Evolutionary conservation across 768 basidiomycete genomes (phyloP).

Genomic region (Lentinula edodes): DNA sequence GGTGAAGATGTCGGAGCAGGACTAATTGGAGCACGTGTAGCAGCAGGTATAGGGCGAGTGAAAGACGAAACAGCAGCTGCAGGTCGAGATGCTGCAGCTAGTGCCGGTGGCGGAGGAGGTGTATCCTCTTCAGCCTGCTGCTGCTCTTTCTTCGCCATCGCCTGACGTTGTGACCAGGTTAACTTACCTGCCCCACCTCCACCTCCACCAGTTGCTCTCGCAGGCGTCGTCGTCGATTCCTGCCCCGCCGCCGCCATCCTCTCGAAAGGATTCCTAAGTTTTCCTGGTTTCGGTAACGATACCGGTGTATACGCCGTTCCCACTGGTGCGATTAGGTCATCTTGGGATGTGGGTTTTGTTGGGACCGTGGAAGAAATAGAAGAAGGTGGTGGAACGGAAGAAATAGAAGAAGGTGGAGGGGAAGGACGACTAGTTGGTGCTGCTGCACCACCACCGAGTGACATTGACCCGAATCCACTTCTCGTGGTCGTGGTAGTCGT

Average conservation of each 20-base stretch:
- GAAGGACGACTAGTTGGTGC: slow-evolving; percentile 17
- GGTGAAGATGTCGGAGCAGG: too few relatives aligned
- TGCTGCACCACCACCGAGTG: slow-evolving; percentile 11
- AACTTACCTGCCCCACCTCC: slow-evolving; percentile 79
- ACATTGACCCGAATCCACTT: neutral
- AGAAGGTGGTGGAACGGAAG: slow-evolving; percentile 37
- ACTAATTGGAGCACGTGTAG: neutral
- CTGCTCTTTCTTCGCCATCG: slow-evolving; percentile 83
- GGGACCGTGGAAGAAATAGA: slow-evolving; percentile 44
- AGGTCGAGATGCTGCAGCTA: slow-evolving; percentile 14
- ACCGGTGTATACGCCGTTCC: slow-evolving; percentile 90
- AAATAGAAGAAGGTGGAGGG: slow-evolving; percentile 26
- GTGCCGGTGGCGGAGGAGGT: neutral
- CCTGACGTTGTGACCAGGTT: slow-evolving; percentile 94
- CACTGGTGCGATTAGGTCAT: slow-evolving; percentile 81
- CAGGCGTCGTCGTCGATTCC: slow-evolving; percentile 22
- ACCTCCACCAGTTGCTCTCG: slow-evolving; percentile 18
- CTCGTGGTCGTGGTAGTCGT: slow-evolving; percentile 27
- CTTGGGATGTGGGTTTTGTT: slow-evolving; percentile 59
- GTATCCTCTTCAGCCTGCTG: slow-evolving; percentile 80
- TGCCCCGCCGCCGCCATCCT: slow-evolving; percentile 37
- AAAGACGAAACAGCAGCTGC: too few relatives aligned
- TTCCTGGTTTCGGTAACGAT: slow-evolving; percentile 77
- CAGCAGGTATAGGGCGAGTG: neutral
- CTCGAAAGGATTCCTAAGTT: slow-evolving; percentile 79